These are phyloP conservation scores for Flaveria brownii DNA, from an alignment of 129 eudicot genomes.

Conservation along the genomic window DNA sequence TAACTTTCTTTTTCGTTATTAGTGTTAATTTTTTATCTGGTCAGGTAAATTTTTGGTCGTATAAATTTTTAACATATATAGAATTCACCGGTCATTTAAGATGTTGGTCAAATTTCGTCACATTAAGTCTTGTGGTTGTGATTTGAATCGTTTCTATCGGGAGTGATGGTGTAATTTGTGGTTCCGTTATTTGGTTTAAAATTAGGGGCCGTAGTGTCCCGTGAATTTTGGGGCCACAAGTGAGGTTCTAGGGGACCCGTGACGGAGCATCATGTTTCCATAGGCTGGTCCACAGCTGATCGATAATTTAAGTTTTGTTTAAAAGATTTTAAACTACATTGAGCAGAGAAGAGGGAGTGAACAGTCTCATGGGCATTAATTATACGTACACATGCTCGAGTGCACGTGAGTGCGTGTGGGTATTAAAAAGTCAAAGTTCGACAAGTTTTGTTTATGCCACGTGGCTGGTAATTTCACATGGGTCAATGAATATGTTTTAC, in stretches of 20 bases:
- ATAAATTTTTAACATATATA: too few species aligned
- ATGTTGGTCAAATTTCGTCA: too few species aligned
- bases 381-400: conserved; percentile 25
- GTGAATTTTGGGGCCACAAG: conserved; percentile 22
- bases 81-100: background rate
- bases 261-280: background rate
- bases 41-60: too few species aligned
- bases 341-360: conserved; percentile 15
- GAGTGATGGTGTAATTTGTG: too few species aligned
- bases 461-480: conserved; percentile 22
- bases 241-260: conserved; percentile 3
- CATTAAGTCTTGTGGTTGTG: too few species aligned
- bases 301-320: background rate
- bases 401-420: conserved; percentile 35
- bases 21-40: too few species aligned
- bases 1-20: too few species aligned
- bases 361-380: conserved; percentile 31
- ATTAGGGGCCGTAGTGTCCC: conserved; percentile 17
- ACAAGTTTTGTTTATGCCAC: conserved; percentile 19
- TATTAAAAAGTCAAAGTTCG: conserved; percentile 33
- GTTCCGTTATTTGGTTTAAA: background rate
- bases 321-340: background rate
- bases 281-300: conserved; percentile 34
- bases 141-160: too few species aligned
- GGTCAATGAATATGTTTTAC: too few species aligned